Evolutionary conservation across 73 alveolate genomes (phyloP).

Genomic region (Paramecium octaurelia): DNA sequence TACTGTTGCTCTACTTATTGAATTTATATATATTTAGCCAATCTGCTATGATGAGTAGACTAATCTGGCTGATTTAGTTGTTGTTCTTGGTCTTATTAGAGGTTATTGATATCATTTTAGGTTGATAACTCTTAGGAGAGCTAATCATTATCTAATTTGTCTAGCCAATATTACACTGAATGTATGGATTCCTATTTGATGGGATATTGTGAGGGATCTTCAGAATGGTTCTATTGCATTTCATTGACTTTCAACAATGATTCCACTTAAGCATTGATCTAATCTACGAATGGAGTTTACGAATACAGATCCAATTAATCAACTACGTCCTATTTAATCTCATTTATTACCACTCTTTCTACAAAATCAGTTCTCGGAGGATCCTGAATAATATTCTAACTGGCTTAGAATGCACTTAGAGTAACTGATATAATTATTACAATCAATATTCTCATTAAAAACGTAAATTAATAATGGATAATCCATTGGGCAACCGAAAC

Average conservation of each 20-base stretch:
- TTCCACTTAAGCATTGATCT: neutral
- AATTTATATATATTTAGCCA: neutral
- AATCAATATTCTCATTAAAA: conserved; percentile 12
- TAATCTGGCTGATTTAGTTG: neutral
- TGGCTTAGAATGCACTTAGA: neutral
- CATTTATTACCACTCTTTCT: neutral
- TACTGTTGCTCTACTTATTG: neutral
- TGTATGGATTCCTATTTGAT: neutral
- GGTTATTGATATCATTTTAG: neutral
- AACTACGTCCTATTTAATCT: neutral
- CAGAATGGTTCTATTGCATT: neutral
- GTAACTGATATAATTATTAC: neutral
- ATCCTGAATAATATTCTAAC: neutral
- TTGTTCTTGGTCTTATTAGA: neutral
- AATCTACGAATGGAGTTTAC: neutral
- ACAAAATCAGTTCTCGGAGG: neutral
- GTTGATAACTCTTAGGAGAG: neutral
- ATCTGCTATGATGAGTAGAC: neutral
- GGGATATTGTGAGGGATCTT: neutral
- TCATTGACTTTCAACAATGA: neutral
- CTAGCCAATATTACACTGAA: neutral
- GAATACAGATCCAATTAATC: neutral
- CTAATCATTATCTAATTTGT: neutral
- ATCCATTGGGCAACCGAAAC: conserved; percentile 25
- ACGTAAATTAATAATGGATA: conserved; percentile 35